These are phyloP conservation scores for Coffea humblotiana DNA, from an alignment of 305 asterid genomes.

Conservation along the genomic window DNA sequence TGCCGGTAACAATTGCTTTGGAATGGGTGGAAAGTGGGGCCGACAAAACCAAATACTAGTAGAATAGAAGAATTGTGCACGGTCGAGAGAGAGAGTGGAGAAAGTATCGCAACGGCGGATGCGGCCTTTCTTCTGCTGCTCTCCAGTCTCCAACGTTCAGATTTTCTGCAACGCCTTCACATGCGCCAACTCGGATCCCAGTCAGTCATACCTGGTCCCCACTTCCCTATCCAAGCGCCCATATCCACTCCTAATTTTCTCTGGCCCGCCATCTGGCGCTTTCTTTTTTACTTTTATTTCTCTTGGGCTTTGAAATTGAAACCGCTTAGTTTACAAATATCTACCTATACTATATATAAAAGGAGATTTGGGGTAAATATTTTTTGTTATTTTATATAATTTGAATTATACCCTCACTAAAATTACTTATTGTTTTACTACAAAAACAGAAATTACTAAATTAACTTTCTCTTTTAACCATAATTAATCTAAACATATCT, in stretches of 20 bases:
- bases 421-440: too few relatives aligned
- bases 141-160: slow-evolving; percentile 18
- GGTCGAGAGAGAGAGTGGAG: background rate
- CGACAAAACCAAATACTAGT: too few relatives aligned
- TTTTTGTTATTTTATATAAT: too few relatives aligned
- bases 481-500: too few relatives aligned
- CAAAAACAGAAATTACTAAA: too few relatives aligned
- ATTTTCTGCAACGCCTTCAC: slow-evolving; percentile 19
- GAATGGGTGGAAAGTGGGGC: background rate
- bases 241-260: slow-evolving; percentile 5
- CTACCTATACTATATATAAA: too few relatives aligned
- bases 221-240: background rate
- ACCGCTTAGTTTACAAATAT: background rate
- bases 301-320: background rate
- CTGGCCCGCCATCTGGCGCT: slow-evolving; percentile 2
- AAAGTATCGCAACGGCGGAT: background rate
- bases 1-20: slow-evolving; percentile 14
- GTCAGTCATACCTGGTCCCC: slow-evolving; percentile 27
- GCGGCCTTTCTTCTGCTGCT: background rate
- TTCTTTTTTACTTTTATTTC: background rate
- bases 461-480: too few relatives aligned
- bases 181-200: slow-evolving; percentile 3
- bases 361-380: too few relatives aligned
- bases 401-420: too few relatives aligned
- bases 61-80: too few relatives aligned